These are phyloP conservation scores for Stylonectria norvegica DNA, from an alignment of 2,329 filamentous ascomycete species.

Conservation along the genomic window DNA sequence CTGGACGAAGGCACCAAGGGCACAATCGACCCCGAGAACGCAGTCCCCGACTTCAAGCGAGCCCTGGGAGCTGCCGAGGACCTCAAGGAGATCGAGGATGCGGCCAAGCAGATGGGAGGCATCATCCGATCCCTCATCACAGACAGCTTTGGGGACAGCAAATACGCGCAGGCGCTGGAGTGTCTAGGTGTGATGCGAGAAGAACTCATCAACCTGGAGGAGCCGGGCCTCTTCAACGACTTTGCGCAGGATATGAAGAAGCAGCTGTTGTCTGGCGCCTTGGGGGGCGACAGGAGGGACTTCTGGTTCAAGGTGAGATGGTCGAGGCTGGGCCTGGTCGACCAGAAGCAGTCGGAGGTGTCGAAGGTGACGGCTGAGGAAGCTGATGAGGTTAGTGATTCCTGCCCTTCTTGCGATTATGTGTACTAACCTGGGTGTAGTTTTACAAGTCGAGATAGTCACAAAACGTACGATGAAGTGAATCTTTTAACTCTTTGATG, in stretches of 20 bases:
- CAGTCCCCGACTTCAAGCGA: slow-evolving; percentile 88
- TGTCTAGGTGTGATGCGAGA: slow-evolving; percentile 74
- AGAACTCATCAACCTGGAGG: slow-evolving; percentile 71
- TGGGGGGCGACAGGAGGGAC: slow-evolving; percentile 74
- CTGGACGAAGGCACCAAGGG: slow-evolving; percentile 55
- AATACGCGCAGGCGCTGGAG: slow-evolving; percentile 73
- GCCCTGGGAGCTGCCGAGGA: slow-evolving; percentile 60
- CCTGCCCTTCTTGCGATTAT: background rate
- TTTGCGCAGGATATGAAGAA: slow-evolving; percentile 70
- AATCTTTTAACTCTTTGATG: slow-evolving; percentile 5
- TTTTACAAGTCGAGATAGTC: slow-evolving; percentile 37
- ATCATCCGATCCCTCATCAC: slow-evolving; percentile 68
- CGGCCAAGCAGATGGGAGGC: slow-evolving; percentile 68
- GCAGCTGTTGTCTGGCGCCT: slow-evolving; percentile 62
- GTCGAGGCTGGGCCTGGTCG: slow-evolving; percentile 69
- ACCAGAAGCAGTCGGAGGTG: slow-evolving; percentile 56
- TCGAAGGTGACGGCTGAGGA: slow-evolving; percentile 68
- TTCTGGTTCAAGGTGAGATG: slow-evolving; percentile 76
- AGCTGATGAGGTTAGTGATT: slow-evolving; percentile 55
- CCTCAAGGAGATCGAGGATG: slow-evolving; percentile 60
- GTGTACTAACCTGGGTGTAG: slow-evolving; percentile 29
- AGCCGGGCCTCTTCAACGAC: slow-evolving; percentile 72
- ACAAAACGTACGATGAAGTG: slow-evolving; percentile 1
- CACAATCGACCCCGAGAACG: slow-evolving; percentile 61
- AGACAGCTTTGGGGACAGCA: slow-evolving; percentile 70